Evolutionary conservation across 2,329 filamentous ascomycete species (phyloP).

Genomic region (Pseudohalonectria lignicola): DNA sequence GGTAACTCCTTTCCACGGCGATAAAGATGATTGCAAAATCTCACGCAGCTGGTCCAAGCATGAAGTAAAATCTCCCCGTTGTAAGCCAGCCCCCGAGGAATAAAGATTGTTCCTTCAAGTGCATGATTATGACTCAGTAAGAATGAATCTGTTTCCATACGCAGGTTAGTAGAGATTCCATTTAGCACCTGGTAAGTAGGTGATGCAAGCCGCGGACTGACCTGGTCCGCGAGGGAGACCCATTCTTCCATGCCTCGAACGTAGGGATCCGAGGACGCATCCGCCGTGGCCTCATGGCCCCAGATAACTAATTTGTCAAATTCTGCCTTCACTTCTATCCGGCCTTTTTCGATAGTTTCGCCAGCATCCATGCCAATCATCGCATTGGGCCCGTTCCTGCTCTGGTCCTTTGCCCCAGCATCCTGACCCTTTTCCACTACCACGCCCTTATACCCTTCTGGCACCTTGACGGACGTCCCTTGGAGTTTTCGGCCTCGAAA

Average conservation of each 20-base stretch:
- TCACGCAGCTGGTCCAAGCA: too few relatives aligned
- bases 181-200: background rate
- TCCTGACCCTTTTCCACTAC: slow-evolving; percentile 33
- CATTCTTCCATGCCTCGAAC: slow-evolving; percentile 70
- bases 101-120: too few relatives aligned
- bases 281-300: slow-evolving; percentile 62
- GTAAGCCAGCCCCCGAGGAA: too few relatives aligned
- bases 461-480: slow-evolving; percentile 55
- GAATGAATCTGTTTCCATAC: slow-evolving; percentile 1
- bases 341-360: slow-evolving; percentile 32
- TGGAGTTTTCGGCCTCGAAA: slow-evolving; percentile 73
- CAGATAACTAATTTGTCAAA: slow-evolving; percentile 77
- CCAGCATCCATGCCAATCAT: slow-evolving; percentile 24
- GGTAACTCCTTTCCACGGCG: too few relatives aligned
- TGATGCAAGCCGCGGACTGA: too few relatives aligned
- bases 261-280: slow-evolving; percentile 55
- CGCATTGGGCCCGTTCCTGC: slow-evolving; percentile 7
- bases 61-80: too few relatives aligned
- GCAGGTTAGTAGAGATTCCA: too few relatives aligned
- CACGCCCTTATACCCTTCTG: slow-evolving; percentile 59
- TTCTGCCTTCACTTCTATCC: slow-evolving; percentile 49
- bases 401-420: slow-evolving; percentile 18
- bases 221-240: slow-evolving; percentile 55
- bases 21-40: too few relatives aligned
- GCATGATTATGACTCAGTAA: too few relatives aligned